Conservation (phyloP, 495 filamentous ascomycete species). For the Penicillium angulare region DNA sequence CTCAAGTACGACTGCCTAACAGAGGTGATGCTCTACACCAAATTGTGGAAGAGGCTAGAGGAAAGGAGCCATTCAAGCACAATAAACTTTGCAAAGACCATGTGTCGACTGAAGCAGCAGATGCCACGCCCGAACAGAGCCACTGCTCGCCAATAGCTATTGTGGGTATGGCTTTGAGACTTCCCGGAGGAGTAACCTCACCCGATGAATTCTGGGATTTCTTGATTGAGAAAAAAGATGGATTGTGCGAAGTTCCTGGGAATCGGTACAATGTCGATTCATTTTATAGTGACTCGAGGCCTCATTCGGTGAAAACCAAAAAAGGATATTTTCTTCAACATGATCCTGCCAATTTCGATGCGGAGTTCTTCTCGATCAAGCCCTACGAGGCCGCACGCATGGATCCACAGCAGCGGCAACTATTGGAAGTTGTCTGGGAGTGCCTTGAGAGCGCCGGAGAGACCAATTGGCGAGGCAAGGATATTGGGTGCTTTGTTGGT, state of each 20-base stretch:
- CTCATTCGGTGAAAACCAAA: conserved; percentile 26
- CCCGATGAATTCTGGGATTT: conserved; percentile 41
- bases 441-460: conserved; percentile 45
- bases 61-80: no score
- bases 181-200: conserved; percentile 42
- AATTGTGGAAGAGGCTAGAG: no score
- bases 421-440: conserved; percentile 52
- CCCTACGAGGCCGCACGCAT: conserved; percentile 47
- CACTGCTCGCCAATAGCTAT: conserved; percentile 41
- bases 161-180: conserved; percentile 46
- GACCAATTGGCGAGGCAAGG: conserved; percentile 38
- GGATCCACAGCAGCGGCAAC: conserved; percentile 57
- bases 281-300: conserved; percentile 20
- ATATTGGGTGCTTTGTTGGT: conserved; percentile 48
- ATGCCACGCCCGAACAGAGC: no score
- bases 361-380: conserved; percentile 31
- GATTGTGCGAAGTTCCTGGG: conserved; percentile 30
- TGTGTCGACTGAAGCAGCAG: no score
- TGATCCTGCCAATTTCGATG: conserved; percentile 27
- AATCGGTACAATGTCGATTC: conserved; percentile 37
- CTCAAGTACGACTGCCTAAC: no score
- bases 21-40: no score
- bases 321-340: conserved; percentile 56
- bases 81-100: no score
- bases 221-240: conserved; percentile 38